phyloP scores from a whole-genome alignment of 2,329 filamentous ascomycete species.

The Penicillium sclerotigenum region DNA sequence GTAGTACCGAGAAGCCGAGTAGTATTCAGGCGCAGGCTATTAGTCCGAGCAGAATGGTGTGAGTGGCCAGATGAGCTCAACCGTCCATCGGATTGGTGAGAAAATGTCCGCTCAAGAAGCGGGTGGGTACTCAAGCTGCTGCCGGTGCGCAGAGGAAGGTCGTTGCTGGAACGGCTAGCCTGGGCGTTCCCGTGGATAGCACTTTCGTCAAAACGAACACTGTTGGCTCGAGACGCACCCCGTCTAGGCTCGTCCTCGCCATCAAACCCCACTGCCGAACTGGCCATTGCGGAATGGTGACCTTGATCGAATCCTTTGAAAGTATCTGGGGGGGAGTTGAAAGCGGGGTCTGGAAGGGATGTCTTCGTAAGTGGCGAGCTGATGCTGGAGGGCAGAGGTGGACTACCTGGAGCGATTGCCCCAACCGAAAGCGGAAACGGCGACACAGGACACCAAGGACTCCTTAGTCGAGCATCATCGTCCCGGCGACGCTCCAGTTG shows the following conservation, averaged over 20 bases:
- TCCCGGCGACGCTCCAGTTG: constrained; percentile 61
- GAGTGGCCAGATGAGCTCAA: constrained; percentile 91
- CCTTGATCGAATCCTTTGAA: constrained; percentile 87
- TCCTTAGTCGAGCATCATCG: constrained; percentile 67
- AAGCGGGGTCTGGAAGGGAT: constrained; percentile 63
- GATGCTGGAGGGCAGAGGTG: constrained; percentile 2
- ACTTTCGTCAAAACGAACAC: constrained; percentile 95
- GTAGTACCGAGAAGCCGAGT: constrained; percentile 63
- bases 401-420: constrained; percentile 82
- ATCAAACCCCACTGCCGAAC: constrained; percentile 73
- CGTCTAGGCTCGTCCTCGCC: constrained; percentile 82
- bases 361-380: constrained; percentile 6
- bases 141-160: constrained; percentile 73
- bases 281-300: constrained; percentile 74
- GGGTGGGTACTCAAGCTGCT: constrained; percentile 75
- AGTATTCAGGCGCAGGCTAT: constrained; percentile 76
- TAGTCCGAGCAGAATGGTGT: constrained; percentile 72
- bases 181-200: constrained; percentile 87
- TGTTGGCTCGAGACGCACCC: constrained; percentile 88
- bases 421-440: constrained; percentile 85
- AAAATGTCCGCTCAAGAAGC: constrained; percentile 86
- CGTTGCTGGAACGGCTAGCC: constrained; percentile 74
- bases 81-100: constrained; percentile 92
- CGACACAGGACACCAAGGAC: constrained; percentile 79
- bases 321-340: constrained; percentile 74